These are phyloP conservation scores for Corrigiola litoralis DNA, from an alignment of 179 eudicot species.

Conservation along the genomic window DNA sequence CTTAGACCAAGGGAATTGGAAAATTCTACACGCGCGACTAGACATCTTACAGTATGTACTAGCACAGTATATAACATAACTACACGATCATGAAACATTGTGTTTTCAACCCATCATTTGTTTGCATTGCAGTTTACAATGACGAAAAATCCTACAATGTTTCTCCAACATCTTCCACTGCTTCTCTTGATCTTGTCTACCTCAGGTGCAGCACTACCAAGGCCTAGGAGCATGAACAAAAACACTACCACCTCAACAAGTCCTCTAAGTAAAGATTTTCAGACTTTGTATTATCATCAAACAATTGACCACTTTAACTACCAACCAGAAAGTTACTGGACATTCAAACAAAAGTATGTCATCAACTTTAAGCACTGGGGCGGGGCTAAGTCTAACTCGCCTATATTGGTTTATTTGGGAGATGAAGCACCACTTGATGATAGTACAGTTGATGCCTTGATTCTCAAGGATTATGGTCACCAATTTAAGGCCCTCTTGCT, in stretches of 20 bases:
- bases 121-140: background rate
- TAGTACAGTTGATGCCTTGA: background rate
- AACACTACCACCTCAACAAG: background rate
- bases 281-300: conserved; percentile 12
- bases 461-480: conserved; percentile 22
- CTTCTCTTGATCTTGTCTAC: background rate
- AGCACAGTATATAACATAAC: too few relatives aligned
- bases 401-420: conserved; percentile 25
- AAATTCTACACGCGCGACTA: too few relatives aligned
- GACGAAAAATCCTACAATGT: conserved; percentile 4
- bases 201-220: background rate
- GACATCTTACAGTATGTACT: too few relatives aligned
- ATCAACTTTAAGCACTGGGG: conserved; percentile 19
- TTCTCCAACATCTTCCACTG: background rate
- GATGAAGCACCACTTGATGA: conserved; percentile 18
- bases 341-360: conserved; percentile 22
- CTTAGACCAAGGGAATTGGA: too few relatives aligned
- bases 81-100: too few relatives aligned
- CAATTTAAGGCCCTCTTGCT: conserved; percentile 26
- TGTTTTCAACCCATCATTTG: too few relatives aligned
- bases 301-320: conserved; percentile 29
- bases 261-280: background rate
- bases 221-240: background rate
- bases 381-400: conserved; percentile 20
- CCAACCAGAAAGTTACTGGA: conserved; percentile 20